Evolutionary conservation across 108 stramenopile genomes (phyloP).

Genomic region (Aurantiochytrium sp.): DNA sequence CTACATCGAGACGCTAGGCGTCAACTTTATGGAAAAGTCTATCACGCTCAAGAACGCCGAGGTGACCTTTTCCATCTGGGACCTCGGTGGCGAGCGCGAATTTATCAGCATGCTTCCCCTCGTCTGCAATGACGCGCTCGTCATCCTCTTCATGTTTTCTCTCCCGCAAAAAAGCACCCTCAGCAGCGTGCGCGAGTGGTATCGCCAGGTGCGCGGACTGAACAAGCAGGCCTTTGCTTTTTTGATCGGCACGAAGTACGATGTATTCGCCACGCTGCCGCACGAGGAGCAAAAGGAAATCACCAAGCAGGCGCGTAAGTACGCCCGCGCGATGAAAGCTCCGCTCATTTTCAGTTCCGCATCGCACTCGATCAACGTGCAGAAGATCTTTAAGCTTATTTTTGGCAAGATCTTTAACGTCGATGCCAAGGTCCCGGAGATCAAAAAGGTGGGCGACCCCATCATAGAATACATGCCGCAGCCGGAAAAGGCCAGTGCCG

Average conservation of each 20-base stretch:
- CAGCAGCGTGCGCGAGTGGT: conserved; percentile 41
- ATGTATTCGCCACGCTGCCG: conserved; percentile 46
- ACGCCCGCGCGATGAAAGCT: conserved; percentile 54
- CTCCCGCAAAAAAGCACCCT: conserved; percentile 30
- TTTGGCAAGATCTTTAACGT: conserved; percentile 39
- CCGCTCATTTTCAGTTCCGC: conserved; percentile 50
- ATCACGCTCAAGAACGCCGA: conserved; percentile 52
- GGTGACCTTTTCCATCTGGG: conserved; percentile 58
- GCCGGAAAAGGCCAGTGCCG: neutral
- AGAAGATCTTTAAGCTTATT: conserved; percentile 38
- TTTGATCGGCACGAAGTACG: conserved; percentile 59
- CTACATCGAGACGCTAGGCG: conserved; percentile 58
- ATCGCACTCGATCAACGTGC: conserved; percentile 54
- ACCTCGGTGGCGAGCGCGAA: conserved; percentile 53
- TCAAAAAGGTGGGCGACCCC: conserved; percentile 39
- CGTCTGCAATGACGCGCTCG: conserved; percentile 54
- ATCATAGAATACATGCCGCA: conserved; percentile 36
- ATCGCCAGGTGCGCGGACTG: conserved; percentile 48
- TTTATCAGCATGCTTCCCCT: conserved; percentile 54
- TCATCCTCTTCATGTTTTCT: conserved; percentile 58
- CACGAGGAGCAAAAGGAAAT: conserved; percentile 46
- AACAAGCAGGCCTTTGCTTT: conserved; percentile 51
- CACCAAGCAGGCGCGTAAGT: conserved; percentile 50
- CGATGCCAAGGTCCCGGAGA: conserved; percentile 34
- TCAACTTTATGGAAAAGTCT: conserved; percentile 59